Percentiles rank a stretch among this genome's conserved stretches.
phyloP scores from a whole-genome alignment of 75 land plant genomes.

The Cunninghamia lanceolata region DNA sequence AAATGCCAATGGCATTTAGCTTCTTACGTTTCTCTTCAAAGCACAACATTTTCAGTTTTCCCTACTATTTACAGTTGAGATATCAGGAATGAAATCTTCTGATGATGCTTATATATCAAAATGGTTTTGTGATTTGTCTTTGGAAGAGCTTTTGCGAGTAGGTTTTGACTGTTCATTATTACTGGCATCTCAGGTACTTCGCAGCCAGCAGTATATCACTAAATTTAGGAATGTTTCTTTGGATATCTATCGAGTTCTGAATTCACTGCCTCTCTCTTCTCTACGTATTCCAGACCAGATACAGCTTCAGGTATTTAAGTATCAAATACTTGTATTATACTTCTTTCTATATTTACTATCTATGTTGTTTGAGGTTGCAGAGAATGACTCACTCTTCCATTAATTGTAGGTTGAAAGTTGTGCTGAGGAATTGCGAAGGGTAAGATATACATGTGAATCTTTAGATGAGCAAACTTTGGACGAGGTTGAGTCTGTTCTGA shows the following conservation, averaged over 20 bases:
- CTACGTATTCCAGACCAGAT: background rate
- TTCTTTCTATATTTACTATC: background rate
- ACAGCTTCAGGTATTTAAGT: slow-evolving; percentile 4
- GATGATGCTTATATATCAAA: background rate
- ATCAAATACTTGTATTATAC: background rate
- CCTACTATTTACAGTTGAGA: background rate
- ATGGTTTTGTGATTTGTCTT: background rate
- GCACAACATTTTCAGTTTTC: background rate
- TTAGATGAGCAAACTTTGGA: slow-evolving; percentile 18
- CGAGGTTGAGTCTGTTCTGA: slow-evolving; percentile 20
- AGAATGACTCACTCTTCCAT: background rate
- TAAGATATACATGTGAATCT: slow-evolving; percentile 9
- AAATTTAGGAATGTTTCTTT: slow-evolving; percentile 2
- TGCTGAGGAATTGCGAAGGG: slow-evolving; percentile 3
- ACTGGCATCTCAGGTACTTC: background rate
- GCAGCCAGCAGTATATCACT: background rate
- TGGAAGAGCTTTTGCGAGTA: background rate
- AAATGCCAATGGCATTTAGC: too few species aligned
- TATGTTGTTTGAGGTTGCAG: background rate
- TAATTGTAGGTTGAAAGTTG: slow-evolving; percentile 3
- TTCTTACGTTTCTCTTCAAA: too few species aligned
- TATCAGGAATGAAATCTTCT: background rate
- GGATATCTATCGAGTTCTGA: background rate
- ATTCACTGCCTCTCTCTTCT: slow-evolving; percentile 3
- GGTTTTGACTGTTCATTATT: background rate